Evolutionary conservation across 2,329 filamentous ascomycete genomes (phyloP).

Genomic region (Ceratocystis alfenasii): DNA sequence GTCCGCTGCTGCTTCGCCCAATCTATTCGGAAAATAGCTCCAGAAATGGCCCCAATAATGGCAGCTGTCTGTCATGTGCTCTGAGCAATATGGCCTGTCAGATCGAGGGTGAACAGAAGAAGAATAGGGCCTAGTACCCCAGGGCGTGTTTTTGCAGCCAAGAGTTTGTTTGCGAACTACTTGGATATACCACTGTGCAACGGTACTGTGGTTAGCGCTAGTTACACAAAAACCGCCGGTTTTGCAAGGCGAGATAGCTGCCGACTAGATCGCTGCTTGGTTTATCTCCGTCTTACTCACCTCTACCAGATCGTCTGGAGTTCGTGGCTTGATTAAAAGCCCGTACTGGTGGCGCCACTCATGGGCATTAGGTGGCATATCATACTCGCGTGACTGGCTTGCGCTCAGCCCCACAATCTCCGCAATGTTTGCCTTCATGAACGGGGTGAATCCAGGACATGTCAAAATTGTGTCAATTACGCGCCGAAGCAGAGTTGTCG

Average conservation of each 20-base stretch:
- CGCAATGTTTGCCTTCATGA: slow-evolving; percentile 50
- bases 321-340: slow-evolving; percentile 38
- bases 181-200: slow-evolving; percentile 18
- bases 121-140: neutral
- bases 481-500: slow-evolving; percentile 41
- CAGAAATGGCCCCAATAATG: slow-evolving; percentile 21
- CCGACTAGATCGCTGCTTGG: neutral
- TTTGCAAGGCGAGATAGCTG: neutral
- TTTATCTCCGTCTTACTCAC: slow-evolving; percentile 31
- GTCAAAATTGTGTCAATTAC: slow-evolving; percentile 41
- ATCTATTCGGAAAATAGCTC: slow-evolving; percentile 16
- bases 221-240: neutral
- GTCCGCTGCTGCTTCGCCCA: neutral
- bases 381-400: slow-evolving; percentile 31
- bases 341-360: slow-evolving; percentile 43
- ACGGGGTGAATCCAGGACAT: slow-evolving; percentile 48
- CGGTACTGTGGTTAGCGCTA: neutral
- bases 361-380: slow-evolving; percentile 38
- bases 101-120: neutral
- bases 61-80: slow-evolving; percentile 9
- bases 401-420: slow-evolving; percentile 32
- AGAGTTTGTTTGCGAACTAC: slow-evolving; percentile 14
- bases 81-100: neutral
- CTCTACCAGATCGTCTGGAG: slow-evolving; percentile 43
- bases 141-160: neutral